Evolutionary conservation across 2,329 filamentous ascomycete species (phyloP), one percentile per base, ranked within the genome.

Genomic region (Cladosporium sp.): DNA sequence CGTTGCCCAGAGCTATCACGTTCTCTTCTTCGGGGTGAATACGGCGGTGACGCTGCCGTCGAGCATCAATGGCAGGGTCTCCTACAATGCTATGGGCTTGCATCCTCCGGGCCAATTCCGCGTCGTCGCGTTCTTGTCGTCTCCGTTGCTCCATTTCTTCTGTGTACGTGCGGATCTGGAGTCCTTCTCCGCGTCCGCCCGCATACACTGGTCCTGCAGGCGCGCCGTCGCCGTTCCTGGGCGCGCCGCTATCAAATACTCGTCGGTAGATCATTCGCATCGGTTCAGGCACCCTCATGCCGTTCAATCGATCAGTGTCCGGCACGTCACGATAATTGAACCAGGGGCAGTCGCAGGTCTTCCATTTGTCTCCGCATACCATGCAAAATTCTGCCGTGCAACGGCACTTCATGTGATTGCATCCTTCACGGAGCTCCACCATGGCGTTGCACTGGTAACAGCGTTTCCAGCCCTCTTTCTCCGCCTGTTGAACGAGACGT

Each of bases 351-450:
- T 89, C 85, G 69, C 91, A 96, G 1, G 81, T 86, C 75, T 90
- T 93, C 90, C 91, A 95, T 66, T 88, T 88, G 34, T 78, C 71
- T 20, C 89, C 91, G 70, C 92, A 96, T 25, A 90, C 82, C 84
- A 94, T 92, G 75, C 92, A 96, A 69, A 95, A 95, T 66, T 95
- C 84, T 28, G 89, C 89, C 56, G 84, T 87, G 69, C 92, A 96
- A 45, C 86, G 88, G 71, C 91, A 96, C 28, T 85, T 91, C 84
- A 95, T 93, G 71, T 93, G 91, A 74, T 93, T 92, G 73, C 88
- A 92, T 45, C 90, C 90, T 72, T 93, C 89, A 65, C 88, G 88
- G 51, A 91, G 76, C 72, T 95, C 89, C 45, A 95, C 88, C 78
- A 89, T 81, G 39, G 83, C 79, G 63, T 82, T 84, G 75, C 92